phyloP scores from a whole-genome alignment of 768 basidiomycete genomes.

The Baorangia bicolor region DNA sequence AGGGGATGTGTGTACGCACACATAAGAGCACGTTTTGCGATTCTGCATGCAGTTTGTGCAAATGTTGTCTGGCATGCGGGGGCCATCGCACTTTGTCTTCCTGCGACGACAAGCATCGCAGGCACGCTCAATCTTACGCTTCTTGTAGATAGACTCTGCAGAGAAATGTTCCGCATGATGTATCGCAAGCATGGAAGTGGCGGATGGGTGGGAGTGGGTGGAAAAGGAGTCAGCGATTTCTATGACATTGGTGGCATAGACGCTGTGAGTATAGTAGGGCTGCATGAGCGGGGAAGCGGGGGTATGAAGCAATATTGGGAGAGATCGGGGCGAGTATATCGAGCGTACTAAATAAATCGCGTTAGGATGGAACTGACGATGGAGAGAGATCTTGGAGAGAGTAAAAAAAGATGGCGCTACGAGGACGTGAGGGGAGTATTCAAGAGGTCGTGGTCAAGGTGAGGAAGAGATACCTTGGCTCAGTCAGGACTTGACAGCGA shows the following conservation, averaged over 20 bases:
- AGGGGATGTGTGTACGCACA: constrained; percentile 39
- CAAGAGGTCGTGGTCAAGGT: constrained; percentile 1
- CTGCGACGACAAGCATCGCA: constrained; percentile 59
- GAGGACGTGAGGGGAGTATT: not conserved
- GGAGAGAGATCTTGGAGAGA: not conserved
- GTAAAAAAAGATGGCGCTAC: not conserved
- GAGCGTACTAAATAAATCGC: constrained; percentile 16
- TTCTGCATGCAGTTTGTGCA: constrained; percentile 59
- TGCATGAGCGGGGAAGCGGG: constrained; percentile 14
- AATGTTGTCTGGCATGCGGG: constrained; percentile 45
- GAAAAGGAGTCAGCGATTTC: constrained; percentile 23
- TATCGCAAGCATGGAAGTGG: constrained; percentile 10
- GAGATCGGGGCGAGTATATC: not conserved
- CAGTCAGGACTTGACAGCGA: not conserved
- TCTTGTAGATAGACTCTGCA: constrained; percentile 32
- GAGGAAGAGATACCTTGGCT: constrained; percentile 4
- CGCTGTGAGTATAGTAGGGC: constrained; percentile 12
- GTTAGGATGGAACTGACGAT: not conserved
- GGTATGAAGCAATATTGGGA: not conserved
- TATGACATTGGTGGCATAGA: constrained; percentile 26
- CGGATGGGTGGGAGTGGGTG: not conserved
- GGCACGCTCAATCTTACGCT: constrained; percentile 51
- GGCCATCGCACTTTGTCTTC: constrained; percentile 63
- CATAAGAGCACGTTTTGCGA: constrained; percentile 56
- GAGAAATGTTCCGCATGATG: constrained; percentile 5